These are phyloP conservation scores for Tetrahymena thermophila DNA, from an alignment of 73 alveolate species.

Conservation along the genomic window DNA sequence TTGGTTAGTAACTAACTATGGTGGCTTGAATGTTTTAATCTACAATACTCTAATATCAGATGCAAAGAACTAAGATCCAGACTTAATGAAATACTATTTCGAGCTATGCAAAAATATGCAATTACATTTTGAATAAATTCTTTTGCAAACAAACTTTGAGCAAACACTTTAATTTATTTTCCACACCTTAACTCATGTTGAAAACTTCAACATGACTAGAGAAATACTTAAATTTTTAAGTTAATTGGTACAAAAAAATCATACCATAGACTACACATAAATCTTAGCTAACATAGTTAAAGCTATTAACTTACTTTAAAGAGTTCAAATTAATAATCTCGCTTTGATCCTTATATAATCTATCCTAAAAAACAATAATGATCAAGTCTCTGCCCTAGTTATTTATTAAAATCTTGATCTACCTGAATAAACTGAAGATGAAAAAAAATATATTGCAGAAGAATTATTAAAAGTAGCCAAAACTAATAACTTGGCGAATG, in stretches of 20 bases:
- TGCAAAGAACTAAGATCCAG: not conserved
- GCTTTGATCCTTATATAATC: not conserved
- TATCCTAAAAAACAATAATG: not conserved
- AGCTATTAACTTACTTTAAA: not conserved
- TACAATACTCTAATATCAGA: not conserved
- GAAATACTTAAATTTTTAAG: not conserved
- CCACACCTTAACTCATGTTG: not conserved
- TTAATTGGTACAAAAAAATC: not conserved
- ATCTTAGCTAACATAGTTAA: not conserved
- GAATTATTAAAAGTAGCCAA: not conserved
- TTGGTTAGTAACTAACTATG: not conserved
- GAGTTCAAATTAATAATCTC: not conserved
- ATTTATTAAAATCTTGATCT: not conserved
- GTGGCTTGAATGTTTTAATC: not conserved
- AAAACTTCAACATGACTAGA: not conserved
- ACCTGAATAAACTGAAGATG: not conserved
- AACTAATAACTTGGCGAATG: not conserved
- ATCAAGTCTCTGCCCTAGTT: not conserved
- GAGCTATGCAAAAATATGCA: not conserved
- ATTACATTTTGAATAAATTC: not conserved
- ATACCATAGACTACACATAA: not conserved
- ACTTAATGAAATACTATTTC: not conserved
- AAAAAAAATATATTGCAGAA: not conserved
- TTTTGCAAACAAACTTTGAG: not conserved
- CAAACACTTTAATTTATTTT: not conserved